Evolutionary conservation across 495 filamentous ascomycete genomes (phyloP), one percentile per base, ranked within the genome.

Genomic region (Penicillium nucicola): DNA sequence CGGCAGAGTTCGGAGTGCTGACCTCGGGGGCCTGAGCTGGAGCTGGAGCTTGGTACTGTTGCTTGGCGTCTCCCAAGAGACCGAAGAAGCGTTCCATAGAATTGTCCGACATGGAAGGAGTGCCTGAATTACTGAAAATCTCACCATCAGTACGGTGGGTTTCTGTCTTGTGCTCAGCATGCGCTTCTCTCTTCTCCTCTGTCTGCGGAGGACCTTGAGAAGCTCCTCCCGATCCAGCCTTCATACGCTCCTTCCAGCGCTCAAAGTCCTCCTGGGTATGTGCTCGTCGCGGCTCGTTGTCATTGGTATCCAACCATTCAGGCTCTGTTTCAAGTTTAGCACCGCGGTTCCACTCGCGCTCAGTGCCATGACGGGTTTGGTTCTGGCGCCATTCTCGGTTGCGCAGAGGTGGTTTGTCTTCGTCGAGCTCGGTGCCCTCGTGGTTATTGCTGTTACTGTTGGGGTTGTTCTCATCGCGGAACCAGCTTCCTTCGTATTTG

Each of bases 171-270:
- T 66, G 66, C 37, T 77, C 75, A 28, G 48, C 52, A 3, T 64
- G 49, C 33, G 57, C 59, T 22, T 75, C 65, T 33, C 59, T 67
- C 64, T 81, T 83, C 51, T 82, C 78, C 32, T 69, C 78, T 5
- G 48, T 66, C 63, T 61, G 62, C 56, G 56, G 43, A 59, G 69
- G 49, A 22, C 61, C 22, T 34, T 55, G 52, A 18, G 56, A 50
- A 28, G 55, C 46, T 48, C 55, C 25, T n/a, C 55, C 58, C 37
- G 71, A 72, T 62, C 74, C 68, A 22, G 85, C 84, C 65, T 92
- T 96, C 92, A 95, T 95, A 42, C 73, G 76, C 56, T 93, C 89
- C 71, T 97, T 96, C 83, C 95, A 98, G 51, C 86, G 86, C 68
- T 96, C 86, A 66, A 98, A 97, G 47, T 97, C 90, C 60, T 95